Conservation (phyloP, 306 rosid species). For the Pyrus betulifolia region DNA sequence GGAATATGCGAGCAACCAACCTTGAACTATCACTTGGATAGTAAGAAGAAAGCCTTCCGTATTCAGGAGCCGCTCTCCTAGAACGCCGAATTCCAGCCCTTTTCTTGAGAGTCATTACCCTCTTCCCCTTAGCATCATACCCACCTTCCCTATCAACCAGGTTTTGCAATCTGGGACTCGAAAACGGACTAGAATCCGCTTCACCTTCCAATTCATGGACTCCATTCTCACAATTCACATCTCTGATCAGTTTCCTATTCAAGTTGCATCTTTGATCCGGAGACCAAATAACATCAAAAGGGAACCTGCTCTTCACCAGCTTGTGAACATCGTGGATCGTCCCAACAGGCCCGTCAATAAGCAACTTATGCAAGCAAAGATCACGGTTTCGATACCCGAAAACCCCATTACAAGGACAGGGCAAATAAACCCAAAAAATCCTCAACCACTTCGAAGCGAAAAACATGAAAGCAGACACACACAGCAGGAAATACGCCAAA, state of each 20-base stretch:
- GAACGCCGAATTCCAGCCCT: slow-evolving; percentile 50
- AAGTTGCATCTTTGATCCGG: slow-evolving; percentile 21
- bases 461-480: slow-evolving; percentile 46
- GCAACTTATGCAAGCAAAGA: slow-evolving; percentile 48
- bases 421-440: slow-evolving; percentile 43
- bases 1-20: slow-evolving; percentile 1
- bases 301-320: slow-evolving; percentile 45
- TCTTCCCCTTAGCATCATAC: slow-evolving; percentile 59
- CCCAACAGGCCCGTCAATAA: slow-evolving; percentile 48
- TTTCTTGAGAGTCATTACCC: slow-evolving; percentile 35
- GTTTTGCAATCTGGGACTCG: slow-evolving; percentile 28
- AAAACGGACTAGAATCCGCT: slow-evolving; percentile 39
- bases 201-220: slow-evolving; percentile 43
- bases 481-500: slow-evolving; percentile 64
- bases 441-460: slow-evolving; percentile 37
- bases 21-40: slow-evolving; percentile 2
- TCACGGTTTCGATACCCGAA: slow-evolving; percentile 46
- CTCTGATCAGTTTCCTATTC: slow-evolving; percentile 20
- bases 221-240: slow-evolving; percentile 22
- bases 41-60: slow-evolving; percentile 28
- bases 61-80: slow-evolving; percentile 38
- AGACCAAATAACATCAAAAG: slow-evolving; percentile 51
- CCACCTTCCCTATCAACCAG: slow-evolving; percentile 43
- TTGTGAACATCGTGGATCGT: slow-evolving; percentile 42
- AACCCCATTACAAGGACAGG: slow-evolving; percentile 75